Base-by-base conservation (phyloP, 441 rosid species). In the Hura crepitans region DNA sequence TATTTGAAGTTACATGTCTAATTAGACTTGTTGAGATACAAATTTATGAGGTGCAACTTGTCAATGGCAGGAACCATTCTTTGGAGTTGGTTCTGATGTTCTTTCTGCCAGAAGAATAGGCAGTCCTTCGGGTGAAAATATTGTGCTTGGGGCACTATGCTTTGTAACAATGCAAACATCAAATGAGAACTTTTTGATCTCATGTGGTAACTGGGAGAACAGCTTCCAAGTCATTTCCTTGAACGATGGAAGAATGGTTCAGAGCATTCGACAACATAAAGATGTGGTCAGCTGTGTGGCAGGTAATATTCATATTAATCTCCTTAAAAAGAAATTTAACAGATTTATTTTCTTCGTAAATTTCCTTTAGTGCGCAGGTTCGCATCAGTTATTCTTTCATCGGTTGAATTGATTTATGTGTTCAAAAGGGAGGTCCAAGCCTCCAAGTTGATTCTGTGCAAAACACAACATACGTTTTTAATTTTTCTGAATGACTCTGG, bases 251-350 rank as follows among this genome's bases (percentile, higher is more conserved):
- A 89, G 93, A 75, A 84, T 91, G 80, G 96, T 96, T 80, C 99
- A 96, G 82, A 92, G 97, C 81, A 81, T 89, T 81, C 90, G 97
- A 66, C 99, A 91, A 60, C 99, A 96, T 72, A 96, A 87, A 81
- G 98, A 96, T 79, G 96, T 96, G 62, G 98, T 96, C 77, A 92
- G 97, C 84, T 92, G 98, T 84, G 96, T 96, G 78, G 99, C 99
- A 88, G 98, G 99, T 92, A 89, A 73, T 64, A 65, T 23, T 74
- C 42, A 14, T 23, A 49, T 33, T 27, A 58, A 50, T 66, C 27
- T 66, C 53, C 30, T 42, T 1, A 0, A 17, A 6, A 30, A 46
- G 57, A 69, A 45, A n/a, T 43, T 31, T 1, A 3, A 4, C 28
- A 4, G 27, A n/a, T 33, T 28, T 25, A 9, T 46, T 46, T 20